Conservation (phyloP, 768 basidiomycete genomes). For the Cystofilobasidium bisporidii region DNA sequence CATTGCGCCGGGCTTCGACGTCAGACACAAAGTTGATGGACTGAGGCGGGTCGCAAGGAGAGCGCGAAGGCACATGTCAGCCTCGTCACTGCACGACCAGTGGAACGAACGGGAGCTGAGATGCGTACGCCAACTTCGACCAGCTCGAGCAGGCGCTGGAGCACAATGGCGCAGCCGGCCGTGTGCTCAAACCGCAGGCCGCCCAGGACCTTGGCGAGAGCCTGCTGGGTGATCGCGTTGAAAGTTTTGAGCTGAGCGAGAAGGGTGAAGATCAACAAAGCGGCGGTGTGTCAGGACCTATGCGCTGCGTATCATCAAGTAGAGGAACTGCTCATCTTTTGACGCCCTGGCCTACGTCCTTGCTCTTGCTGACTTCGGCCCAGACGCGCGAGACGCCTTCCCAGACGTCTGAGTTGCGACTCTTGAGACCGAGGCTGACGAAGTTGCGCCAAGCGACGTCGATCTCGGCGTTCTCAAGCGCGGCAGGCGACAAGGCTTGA, state of each 20-base stretch:
- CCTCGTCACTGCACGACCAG: too few relatives aligned
- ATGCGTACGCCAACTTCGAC: constrained; percentile 51
- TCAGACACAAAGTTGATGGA: constrained; percentile 41
- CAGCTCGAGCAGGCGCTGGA: constrained; percentile 53
- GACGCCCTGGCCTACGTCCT: constrained; percentile 56
- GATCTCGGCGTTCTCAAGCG: not conserved
- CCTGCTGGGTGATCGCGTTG: constrained; percentile 54
- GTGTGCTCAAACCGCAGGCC: constrained; percentile 56
- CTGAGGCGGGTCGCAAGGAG: constrained; percentile 15
- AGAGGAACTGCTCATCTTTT: constrained; percentile 55
- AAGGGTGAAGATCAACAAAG: constrained; percentile 15
- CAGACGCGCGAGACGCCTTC: constrained; percentile 65
- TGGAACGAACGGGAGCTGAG: too few relatives aligned
- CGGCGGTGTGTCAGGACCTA: too few relatives aligned
- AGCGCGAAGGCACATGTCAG: not conserved
- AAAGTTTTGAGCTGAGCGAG: constrained; percentile 31
- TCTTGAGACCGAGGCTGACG: constrained; percentile 62
- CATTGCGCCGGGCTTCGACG: constrained; percentile 55
- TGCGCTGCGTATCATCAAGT: too few relatives aligned
- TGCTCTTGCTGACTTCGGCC: constrained; percentile 57
- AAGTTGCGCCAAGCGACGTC: constrained; percentile 41
- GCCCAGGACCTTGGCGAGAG: constrained; percentile 61
- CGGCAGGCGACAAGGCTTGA: constrained; percentile 43
- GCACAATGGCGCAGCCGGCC: constrained; percentile 49
- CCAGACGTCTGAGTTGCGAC: constrained; percentile 56